A percentile compares a stretch with the other conserved stretches of the same genome.
Conservation (phyloP, 148 eudicot species). For the Gaultheria prostrata region DNA sequence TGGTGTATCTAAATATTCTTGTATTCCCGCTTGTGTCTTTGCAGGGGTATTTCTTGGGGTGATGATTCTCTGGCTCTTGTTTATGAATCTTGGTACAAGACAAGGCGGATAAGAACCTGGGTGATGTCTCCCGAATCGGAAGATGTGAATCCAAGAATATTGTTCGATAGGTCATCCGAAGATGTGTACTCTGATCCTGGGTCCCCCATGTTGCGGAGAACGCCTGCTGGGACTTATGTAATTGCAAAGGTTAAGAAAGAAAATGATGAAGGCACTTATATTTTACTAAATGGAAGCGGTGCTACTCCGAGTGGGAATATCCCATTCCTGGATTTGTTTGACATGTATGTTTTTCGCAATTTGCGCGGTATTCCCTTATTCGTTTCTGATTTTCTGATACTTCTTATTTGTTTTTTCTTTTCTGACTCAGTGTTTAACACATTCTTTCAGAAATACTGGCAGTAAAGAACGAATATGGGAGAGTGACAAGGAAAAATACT, state of each 20-base stretch:
- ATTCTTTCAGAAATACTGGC: constrained; percentile 66
- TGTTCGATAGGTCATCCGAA: constrained; percentile 92
- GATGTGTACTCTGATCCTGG: constrained; percentile 99
- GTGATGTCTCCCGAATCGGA: constrained; percentile 75
- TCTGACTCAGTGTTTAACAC: constrained; percentile 26
- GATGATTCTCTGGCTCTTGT: constrained; percentile 93
- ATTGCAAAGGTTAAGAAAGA: constrained; percentile 78
- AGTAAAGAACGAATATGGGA: constrained; percentile 94
- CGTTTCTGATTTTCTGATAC: neutral
- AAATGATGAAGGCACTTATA: constrained; percentile 59
- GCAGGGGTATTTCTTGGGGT: constrained; percentile 93
- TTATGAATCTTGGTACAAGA: constrained; percentile 93
- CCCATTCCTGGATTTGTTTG: constrained; percentile 89
- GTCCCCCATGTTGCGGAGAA: constrained; percentile 93
- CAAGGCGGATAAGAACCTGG: constrained; percentile 83
- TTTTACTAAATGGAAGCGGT: constrained; percentile 83
- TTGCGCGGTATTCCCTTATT: neutral
- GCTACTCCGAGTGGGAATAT: constrained; percentile 91
- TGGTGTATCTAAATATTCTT: neutral
- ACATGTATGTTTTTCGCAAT: constrained; percentile 58
- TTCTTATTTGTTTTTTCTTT: constrained; percentile 11
- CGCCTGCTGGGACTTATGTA: constrained; percentile 66
- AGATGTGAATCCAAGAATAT: constrained; percentile 61
- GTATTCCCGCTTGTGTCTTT: constrained; percentile 3
- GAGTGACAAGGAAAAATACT: constrained; percentile 92